These are phyloP conservation scores for Mycena floridula DNA, from an alignment of 768 basidiomycete genomes.

Conservation along the genomic window DNA sequence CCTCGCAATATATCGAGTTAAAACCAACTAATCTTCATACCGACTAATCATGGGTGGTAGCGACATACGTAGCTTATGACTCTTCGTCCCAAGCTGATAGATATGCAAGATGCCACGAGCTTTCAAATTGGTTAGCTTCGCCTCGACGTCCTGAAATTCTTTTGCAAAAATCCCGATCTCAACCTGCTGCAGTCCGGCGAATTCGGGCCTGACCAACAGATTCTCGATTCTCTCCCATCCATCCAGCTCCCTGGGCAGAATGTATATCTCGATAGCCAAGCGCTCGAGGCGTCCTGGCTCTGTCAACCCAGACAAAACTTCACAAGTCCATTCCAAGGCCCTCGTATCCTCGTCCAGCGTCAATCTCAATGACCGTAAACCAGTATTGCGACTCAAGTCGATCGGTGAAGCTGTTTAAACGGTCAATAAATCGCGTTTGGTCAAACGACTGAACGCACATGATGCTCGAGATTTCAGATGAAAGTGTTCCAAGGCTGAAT, in stretches of 20 bases:
- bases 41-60: constrained; percentile 31
- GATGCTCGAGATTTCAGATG: constrained; percentile 38
- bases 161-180: constrained; percentile 36
- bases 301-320: constrained; percentile 25
- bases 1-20: too few species aligned
- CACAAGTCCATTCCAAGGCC: constrained; percentile 31
- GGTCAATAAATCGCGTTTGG: too few species aligned
- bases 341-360: constrained; percentile 33
- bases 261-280: constrained; percentile 35
- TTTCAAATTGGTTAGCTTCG: constrained; percentile 21
- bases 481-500: constrained; percentile 32
- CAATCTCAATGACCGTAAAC: constrained; percentile 31
- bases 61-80: constrained; percentile 28
- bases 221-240: constrained; percentile 29
- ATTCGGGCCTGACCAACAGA: constrained; percentile 24
- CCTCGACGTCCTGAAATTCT: constrained; percentile 27
- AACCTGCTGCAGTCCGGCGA: constrained; percentile 24
- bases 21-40: constrained; percentile 23
- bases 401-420: constrained; percentile 27
- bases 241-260: constrained; percentile 27
- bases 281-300: constrained; percentile 19
- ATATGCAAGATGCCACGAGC: constrained; percentile 25
- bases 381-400: constrained; percentile 26
- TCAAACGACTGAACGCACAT: constrained; percentile 24
- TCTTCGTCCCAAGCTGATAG: constrained; percentile 36